These are phyloP conservation scores for Nakaseomyces nivariensis DNA, from an alignment of 1,139 yeast genomes.

Conservation along the genomic window DNA sequence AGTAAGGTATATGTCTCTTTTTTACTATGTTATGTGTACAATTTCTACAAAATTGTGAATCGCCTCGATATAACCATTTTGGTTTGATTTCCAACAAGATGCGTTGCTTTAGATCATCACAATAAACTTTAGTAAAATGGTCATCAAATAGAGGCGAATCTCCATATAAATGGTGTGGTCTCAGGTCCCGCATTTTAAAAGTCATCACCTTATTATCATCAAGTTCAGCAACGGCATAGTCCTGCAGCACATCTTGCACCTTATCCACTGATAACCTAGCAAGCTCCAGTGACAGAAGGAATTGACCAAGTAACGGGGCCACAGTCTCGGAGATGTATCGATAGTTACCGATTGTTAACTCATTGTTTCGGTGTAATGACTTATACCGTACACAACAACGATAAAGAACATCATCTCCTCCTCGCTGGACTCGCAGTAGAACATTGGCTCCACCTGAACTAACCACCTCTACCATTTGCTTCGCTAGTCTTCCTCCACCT, in stretches of 20 bases:
- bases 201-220: conserved; percentile 11
- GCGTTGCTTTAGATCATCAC: neutral
- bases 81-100: conserved; percentile 27
- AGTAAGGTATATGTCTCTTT: conserved; percentile 16
- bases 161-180: conserved; percentile 2
- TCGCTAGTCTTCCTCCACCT: too few relatives aligned
- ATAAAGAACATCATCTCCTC: conserved; percentile 9
- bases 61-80: conserved; percentile 22
- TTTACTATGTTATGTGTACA: conserved; percentile 23
- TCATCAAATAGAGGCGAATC: conserved; percentile 11
- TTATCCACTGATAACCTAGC: conserved; percentile 5
- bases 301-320: conserved; percentile 11
- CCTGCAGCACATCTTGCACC: conserved; percentile 4
- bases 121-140: conserved; percentile 21
- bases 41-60: conserved; percentile 21
- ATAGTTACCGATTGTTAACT: conserved; percentile 15
- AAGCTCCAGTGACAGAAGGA: conserved; percentile 15
- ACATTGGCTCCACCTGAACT: conserved; percentile 23
- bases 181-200: conserved; percentile 17
- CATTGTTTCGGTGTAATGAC: conserved; percentile 16
- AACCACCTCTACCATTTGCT: conserved; percentile 8
- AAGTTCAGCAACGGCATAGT: conserved; percentile 2
- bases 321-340: conserved; percentile 11
- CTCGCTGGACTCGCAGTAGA: conserved; percentile 13
- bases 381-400: conserved; percentile 20